Evolutionary conservation across 108 stramenopile genomes (phyloP).

Genomic region (Discostella stelligeroides): DNA sequence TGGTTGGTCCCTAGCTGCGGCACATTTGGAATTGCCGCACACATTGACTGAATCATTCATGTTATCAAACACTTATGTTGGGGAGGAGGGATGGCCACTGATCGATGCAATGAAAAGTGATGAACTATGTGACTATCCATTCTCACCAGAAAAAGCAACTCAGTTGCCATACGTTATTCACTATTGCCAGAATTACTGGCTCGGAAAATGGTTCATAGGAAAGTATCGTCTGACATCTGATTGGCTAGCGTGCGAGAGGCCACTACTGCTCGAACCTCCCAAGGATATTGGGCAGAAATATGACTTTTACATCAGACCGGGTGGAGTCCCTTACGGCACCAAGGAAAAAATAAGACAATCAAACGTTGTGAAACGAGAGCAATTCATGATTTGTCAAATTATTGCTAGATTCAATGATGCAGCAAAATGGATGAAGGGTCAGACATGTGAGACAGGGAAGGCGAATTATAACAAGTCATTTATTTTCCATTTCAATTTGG

Average conservation of each 20-base stretch:
- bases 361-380: constrained; percentile 51
- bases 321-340: constrained; percentile 36
- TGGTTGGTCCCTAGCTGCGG: constrained; percentile 86
- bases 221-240: constrained; percentile 76
- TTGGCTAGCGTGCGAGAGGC: constrained; percentile 70
- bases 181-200: no score
- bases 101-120: constrained; percentile 34
- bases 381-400: constrained; percentile 79
- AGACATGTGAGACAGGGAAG: constrained; percentile 61
- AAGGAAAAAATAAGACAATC: constrained; percentile 38
- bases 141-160: constrained; percentile 28
- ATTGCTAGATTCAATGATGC: no score
- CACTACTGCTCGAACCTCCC: constrained; percentile 70
- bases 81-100: constrained; percentile 77
- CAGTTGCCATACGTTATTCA: constrained; percentile 53
- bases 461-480: constrained; percentile 73
- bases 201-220: no score
- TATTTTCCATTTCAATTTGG: no score
- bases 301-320: constrained; percentile 56
- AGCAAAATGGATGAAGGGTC: constrained; percentile 71
- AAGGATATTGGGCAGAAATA: constrained; percentile 58
- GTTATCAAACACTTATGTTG: constrained; percentile 63
- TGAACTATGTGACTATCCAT: constrained; percentile 58
- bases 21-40: no score
- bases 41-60: constrained; percentile 73